Conservation (phyloP, 2,329 filamentous ascomycete species). For the Aureobasidium mangrovei region DNA sequence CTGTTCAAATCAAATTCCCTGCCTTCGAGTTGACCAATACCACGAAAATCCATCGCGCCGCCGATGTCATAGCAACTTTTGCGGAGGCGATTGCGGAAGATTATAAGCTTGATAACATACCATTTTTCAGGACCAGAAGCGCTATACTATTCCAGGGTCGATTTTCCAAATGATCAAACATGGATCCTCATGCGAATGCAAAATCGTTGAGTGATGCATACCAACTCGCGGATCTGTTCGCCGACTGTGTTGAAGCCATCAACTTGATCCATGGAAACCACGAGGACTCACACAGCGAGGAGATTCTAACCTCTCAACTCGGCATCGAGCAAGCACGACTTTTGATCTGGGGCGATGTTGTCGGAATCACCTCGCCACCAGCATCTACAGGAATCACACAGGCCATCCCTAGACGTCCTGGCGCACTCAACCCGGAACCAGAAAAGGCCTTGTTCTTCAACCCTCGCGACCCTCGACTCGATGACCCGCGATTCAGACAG, state of each 20-base stretch:
- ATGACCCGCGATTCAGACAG: constrained; percentile 30
- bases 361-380: constrained; percentile 38
- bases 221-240: constrained; percentile 38
- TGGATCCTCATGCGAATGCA: not conserved
- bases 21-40: not conserved
- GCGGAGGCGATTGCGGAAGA: not conserved
- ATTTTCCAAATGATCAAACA: not conserved
- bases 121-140: not conserved
- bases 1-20: not conserved
- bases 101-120: not conserved
- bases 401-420: constrained; percentile 37
- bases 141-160: not conserved
- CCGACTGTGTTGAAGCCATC: constrained; percentile 40
- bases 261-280: constrained; percentile 37
- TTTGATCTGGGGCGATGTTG: constrained; percentile 40
- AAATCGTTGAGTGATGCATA: constrained; percentile 30
- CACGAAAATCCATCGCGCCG: not conserved
- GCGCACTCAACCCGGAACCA: constrained; percentile 36
- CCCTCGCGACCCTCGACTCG: constrained; percentile 33
- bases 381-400: constrained; percentile 32
- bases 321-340: constrained; percentile 41
- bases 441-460: constrained; percentile 38
- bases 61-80: constrained; percentile 9
- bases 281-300: constrained; percentile 35
- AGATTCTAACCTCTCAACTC: constrained; percentile 34